phyloP scores from a whole-genome alignment of 169 alveolate species.

The Cryptosporidium ubiquitum region DNA sequence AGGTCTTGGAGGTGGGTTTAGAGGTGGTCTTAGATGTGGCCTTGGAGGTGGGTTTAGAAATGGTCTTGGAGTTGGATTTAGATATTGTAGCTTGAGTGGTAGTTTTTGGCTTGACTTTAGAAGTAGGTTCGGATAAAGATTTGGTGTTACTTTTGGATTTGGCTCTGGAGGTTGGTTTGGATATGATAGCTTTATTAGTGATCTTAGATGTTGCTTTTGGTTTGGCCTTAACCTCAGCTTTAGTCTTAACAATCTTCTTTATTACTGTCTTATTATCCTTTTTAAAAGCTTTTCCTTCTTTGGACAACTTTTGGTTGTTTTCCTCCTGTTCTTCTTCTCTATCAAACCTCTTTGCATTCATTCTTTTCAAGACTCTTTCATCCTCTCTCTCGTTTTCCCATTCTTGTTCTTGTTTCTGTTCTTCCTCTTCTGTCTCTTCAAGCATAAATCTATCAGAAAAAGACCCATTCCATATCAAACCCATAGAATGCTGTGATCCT shows the following conservation, averaged over 20 bases:
- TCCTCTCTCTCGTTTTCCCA: not conserved
- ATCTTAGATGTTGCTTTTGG: not conserved
- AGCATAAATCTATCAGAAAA: not conserved
- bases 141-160: not conserved
- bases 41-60: not conserved
- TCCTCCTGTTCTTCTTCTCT: not conserved
- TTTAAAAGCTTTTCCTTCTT: not conserved
- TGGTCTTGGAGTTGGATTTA: not conserved
- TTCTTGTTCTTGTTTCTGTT: not conserved
- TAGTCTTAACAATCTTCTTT: not conserved
- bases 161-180: not conserved
- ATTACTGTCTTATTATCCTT: not conserved
- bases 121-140: too few relatives aligned
- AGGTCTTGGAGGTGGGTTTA: not conserved
- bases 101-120: slow-evolving; percentile 3
- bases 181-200: too few relatives aligned
- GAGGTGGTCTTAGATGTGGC: not conserved
- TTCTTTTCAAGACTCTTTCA: slow-evolving; percentile 5
- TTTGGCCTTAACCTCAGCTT: not conserved
- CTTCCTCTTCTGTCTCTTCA: not conserved
- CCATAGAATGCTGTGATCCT: slow-evolving; percentile 70
- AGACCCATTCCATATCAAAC: slow-evolving; percentile 20
- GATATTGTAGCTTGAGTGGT: too few relatives aligned
- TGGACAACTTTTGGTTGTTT: not conserved
- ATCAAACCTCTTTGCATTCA: slow-evolving; percentile 53